phyloP scores from a whole-genome alignment of 176 grass and related monocot genomes.

The Triticum turgidum region DNA sequence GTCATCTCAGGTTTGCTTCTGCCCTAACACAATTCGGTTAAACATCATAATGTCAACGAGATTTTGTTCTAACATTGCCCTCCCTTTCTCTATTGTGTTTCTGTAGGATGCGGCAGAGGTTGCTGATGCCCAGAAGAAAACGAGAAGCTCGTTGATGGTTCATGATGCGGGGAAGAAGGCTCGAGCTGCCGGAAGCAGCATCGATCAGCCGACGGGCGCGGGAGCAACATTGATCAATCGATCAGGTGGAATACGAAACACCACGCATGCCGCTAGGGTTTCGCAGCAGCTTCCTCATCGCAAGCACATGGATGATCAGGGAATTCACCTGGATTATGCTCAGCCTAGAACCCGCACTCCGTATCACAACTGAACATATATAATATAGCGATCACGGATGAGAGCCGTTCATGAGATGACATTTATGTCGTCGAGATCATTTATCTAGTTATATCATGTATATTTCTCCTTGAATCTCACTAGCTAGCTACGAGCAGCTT shows the following conservation, averaged over 20 bases:
- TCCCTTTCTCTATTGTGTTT: neutral
- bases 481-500: neutral
- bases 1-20: slow-evolving; percentile 33
- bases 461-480: neutral
- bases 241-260: slow-evolving; percentile 46
- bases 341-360: slow-evolving; percentile 70
- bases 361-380: slow-evolving; percentile 63
- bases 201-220: neutral
- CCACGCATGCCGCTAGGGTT: slow-evolving; percentile 30
- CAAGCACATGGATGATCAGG: slow-evolving; percentile 32
- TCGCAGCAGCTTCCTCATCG: slow-evolving; percentile 19
- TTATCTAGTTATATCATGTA: slow-evolving; percentile 5
- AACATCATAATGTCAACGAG: neutral
- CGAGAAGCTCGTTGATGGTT: neutral
- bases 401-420: slow-evolving; percentile 16
- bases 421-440: slow-evolving; percentile 8
- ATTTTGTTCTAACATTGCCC: neutral
- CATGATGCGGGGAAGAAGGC: neutral
- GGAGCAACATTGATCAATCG: neutral
- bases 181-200: neutral
- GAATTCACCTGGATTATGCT: slow-evolving; percentile 76
- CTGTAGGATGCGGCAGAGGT: slow-evolving; percentile 21
- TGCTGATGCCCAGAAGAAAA: neutral
- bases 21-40: neutral
- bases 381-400: neutral